Evolutionary conservation across 495 filamentous ascomycete species (phyloP), one percentile per base, ranked within the genome.

Genomic region (Paragyromitra xinjiangensis): DNA sequence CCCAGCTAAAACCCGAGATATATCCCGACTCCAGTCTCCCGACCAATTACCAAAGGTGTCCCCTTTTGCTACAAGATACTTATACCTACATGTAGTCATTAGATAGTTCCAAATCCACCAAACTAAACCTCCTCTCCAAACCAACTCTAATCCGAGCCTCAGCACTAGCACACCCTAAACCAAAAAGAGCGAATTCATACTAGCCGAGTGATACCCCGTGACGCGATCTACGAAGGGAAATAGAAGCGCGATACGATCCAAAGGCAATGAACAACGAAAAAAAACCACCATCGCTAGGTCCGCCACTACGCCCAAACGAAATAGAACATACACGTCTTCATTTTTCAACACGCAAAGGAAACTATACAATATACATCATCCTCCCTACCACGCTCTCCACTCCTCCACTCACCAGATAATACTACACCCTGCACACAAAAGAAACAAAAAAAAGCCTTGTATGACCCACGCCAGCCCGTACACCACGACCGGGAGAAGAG

Each of bases 401-500:
- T 1, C 45, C 62, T 39, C 19, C 69, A n/a, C 19, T 37, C 53
- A 44, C 51, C 45, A 59, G 29, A 70, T 12, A 58, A 61, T 26
- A 61, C 67, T 70, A 70, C 53, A 48, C 11, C 16, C 29, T 14
- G 6, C 12, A 61, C 14, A 61, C 4, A 48, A 64, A 42, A 48
- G 39, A 71, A 45, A 71, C 39, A 63, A 40, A 63, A 42, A 51
- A 51, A 63, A 63, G 44, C 58, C 45, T 26, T 40, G 45, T 53
- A 53, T 71, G 19, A 61, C 62, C 58, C 69, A 29, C 40, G 51
- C 48, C 59, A 45, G 59, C 55, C 56, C 56, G 42, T 71, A 51
- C 42, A 61, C 68, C 56, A 63, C 50, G 66, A 71, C 56, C 55
- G 40, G 55, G 68, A 51, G 68, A 71, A 69, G 53, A 56, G 9